Evolutionary conservation across 2,329 filamentous ascomycete species (phyloP).

Genomic region (Colletotrichum simmondsii): DNA sequence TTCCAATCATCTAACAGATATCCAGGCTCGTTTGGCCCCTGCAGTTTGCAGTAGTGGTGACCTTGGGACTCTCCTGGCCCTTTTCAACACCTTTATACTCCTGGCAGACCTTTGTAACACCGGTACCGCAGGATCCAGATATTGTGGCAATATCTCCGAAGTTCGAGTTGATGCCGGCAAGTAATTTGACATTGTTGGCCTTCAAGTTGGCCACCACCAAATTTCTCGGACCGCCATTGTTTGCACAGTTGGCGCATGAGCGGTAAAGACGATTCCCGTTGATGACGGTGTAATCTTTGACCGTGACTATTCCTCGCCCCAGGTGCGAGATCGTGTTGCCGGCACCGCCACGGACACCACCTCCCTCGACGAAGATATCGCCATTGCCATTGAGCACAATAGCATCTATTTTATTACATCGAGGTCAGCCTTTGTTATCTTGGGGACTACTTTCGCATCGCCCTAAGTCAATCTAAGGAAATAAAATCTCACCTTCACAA

Average conservation of each 20-base stretch:
- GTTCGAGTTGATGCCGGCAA: slow-evolving; percentile 54
- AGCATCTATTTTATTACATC: neutral
- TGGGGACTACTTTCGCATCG: too few relatives aligned
- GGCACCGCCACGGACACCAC: slow-evolving; percentile 42
- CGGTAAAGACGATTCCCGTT: slow-evolving; percentile 55
- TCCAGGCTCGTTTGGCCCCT: slow-evolving; percentile 6
- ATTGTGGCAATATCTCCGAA: slow-evolving; percentile 39
- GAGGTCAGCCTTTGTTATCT: too few relatives aligned
- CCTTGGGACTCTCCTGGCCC: slow-evolving; percentile 24
- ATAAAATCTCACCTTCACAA: slow-evolving; percentile 43
- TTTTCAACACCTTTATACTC: slow-evolving; percentile 26
- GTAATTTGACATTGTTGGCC: slow-evolving; percentile 36
- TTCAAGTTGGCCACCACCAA: neutral
- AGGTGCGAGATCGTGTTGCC: slow-evolving; percentile 47
- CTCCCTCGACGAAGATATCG: slow-evolving; percentile 40
- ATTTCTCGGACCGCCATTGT: slow-evolving; percentile 13
- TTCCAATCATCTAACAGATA: neutral
- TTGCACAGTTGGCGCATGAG: slow-evolving; percentile 53
- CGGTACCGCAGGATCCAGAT: slow-evolving; percentile 33
- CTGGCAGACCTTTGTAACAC: slow-evolving; percentile 27
- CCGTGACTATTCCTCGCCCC: slow-evolving; percentile 42
- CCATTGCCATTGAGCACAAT: slow-evolving; percentile 2
- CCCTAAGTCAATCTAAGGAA: too few relatives aligned
- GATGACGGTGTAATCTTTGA: slow-evolving; percentile 47
- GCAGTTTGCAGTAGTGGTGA: slow-evolving; percentile 23